A percentile compares a stretch with the other conserved stretches of the same genome.
Conservation (phyloP, 176 grass and related monocot genomes). For the sorghum (Sorghum bicolor) region Sorghum_bicolor_NCBIv3 NC_012870.2:5275501-5276000, state of each 20-base stretch:
- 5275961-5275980: conserved; percentile 82
- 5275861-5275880: conserved; percentile 68
- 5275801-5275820: conserved; percentile 73
- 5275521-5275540: conserved; percentile 62
- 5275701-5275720: conserved; percentile 55
- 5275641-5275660: conserved; percentile 69
- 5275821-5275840: conserved; percentile 70
- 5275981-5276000: conserved; percentile 80
- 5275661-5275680: conserved; percentile 75
- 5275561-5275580: conserved; percentile 64
- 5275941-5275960: conserved; percentile 58
- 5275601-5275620: conserved; percentile 74
- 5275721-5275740: conserved; percentile 52
- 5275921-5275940: conserved; percentile 71
- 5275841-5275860: conserved; percentile 51
- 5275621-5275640: conserved; percentile 58
- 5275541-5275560: conserved; percentile 67
- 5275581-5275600: conserved; percentile 87
- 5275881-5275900: conserved; percentile 88
- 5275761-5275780: conserved; percentile 75
- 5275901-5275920: conserved; percentile 87
- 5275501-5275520: conserved; percentile 78
- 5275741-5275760: conserved; percentile 68
- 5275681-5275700: conserved; percentile 84
- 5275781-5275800: conserved; percentile 79